Evolutionary conservation across 768 basidiomycete genomes (phyloP).

Genomic region (Tricholoma hemisulphureum): DNA sequence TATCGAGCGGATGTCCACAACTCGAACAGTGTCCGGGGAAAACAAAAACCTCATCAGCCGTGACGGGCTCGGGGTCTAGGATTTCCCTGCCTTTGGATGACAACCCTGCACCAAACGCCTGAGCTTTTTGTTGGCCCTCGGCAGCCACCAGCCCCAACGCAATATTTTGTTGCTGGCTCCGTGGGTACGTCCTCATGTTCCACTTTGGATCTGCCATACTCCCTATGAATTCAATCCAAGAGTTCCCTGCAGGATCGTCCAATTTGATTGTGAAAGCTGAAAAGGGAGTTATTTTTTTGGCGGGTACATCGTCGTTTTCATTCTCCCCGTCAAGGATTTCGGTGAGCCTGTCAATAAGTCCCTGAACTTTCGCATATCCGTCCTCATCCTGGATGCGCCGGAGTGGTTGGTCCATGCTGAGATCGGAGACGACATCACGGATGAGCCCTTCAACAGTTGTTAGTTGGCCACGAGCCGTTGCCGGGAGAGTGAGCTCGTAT

Average conservation of each 20-base stretch:
- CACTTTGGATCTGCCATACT: slow-evolving; percentile 91
- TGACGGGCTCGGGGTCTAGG: slow-evolving; percentile 31
- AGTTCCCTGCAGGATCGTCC: slow-evolving; percentile 94
- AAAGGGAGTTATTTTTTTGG: slow-evolving; percentile 47
- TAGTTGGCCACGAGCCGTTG: slow-evolving; percentile 80
- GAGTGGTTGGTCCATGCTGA: slow-evolving; percentile 78
- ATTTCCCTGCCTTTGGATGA: slow-evolving; percentile 10
- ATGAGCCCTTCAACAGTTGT: slow-evolving; percentile 97
- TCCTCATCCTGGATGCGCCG: slow-evolving; percentile 76
- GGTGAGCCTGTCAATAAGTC: slow-evolving; percentile 63
- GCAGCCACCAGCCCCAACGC: slow-evolving; percentile 67
- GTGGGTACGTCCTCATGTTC: slow-evolving; percentile 79
- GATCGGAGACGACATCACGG: slow-evolving; percentile 76
- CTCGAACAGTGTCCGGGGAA: slow-evolving; percentile 79
- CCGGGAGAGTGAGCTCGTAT: slow-evolving; percentile 86
- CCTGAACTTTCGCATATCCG: slow-evolving; percentile 71
- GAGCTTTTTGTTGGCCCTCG: slow-evolving; percentile 34
- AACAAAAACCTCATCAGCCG: slow-evolving; percentile 83
- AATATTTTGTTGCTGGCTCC: slow-evolving; percentile 80
- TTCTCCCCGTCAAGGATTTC: slow-evolving; percentile 62
- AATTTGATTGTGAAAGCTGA: slow-evolving; percentile 76
- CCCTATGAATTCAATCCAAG: slow-evolving; percentile 89
- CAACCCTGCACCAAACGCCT: slow-evolving; percentile 4
- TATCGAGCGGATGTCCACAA: slow-evolving; percentile 80
- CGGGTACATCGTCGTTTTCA: slow-evolving; percentile 39